Conservation (phyloP, 2,329 filamentous ascomycete species). For the Colletotrichum tanaceti region DNA sequence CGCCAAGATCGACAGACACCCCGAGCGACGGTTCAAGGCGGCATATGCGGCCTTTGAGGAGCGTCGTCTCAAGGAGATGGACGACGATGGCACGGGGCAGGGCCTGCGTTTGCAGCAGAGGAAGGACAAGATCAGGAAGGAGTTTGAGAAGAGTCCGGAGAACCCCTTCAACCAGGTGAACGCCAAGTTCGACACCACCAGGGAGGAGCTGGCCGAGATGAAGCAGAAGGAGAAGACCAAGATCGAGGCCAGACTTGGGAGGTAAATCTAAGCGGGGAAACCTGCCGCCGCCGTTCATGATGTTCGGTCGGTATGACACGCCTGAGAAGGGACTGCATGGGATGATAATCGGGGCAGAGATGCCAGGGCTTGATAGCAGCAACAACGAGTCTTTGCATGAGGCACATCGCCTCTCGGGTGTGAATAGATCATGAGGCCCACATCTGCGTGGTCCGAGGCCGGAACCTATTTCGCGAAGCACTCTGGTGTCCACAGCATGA, state of each 20-base stretch:
- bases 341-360: slow-evolving; percentile 9
- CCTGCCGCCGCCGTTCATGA: background rate
- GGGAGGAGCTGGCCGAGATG: slow-evolving; percentile 78
- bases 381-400: slow-evolving; percentile 22
- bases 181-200: slow-evolving; percentile 79
- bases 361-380: background rate
- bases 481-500: slow-evolving; percentile 12
- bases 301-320: background rate
- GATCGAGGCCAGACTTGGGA: slow-evolving; percentile 76
- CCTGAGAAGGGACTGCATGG: background rate
- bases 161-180: slow-evolving; percentile 94
- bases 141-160: slow-evolving; percentile 94
- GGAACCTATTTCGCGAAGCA: background rate
- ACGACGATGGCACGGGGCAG: slow-evolving; percentile 77
- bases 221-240: slow-evolving; percentile 75
- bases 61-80: slow-evolving; percentile 84
- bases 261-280: slow-evolving; percentile 40
- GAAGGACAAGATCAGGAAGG: slow-evolving; percentile 85
- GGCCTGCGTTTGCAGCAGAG: slow-evolving; percentile 86
- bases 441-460: slow-evolving; percentile 5
- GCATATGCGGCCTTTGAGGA: slow-evolving; percentile 88
- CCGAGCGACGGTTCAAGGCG: slow-evolving; percentile 87
- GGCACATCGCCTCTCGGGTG: slow-evolving; percentile 21
- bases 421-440: slow-evolving; percentile 27
- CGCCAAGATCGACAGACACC: slow-evolving; percentile 85